These are phyloP conservation scores for Reutealis trisperma DNA, from an alignment of 345 rosid species.

Conservation along the genomic window DNA sequence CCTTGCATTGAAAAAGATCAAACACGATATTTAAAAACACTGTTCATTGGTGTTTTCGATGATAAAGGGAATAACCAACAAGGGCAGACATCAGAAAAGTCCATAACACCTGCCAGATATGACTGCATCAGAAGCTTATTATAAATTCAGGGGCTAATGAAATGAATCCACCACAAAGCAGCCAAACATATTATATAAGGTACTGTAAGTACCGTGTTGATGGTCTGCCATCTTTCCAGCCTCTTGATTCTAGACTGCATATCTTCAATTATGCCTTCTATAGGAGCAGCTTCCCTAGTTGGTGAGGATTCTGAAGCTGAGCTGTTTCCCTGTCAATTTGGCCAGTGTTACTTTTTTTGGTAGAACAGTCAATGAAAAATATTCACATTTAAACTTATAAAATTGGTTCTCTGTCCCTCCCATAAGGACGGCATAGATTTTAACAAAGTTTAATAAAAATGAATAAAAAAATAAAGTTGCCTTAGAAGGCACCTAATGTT, in stretches of 20 bases:
- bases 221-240: slow-evolving; percentile 91
- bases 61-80: slow-evolving; percentile 95
- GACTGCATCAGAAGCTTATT: not conserved
- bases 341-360: not conserved
- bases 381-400: not conserved
- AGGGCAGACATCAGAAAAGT: slow-evolving; percentile 96
- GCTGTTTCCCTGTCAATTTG: slow-evolving; percentile 56
- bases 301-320: slow-evolving; percentile 80
- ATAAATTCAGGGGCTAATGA: not conserved
- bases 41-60: slow-evolving; percentile 67
- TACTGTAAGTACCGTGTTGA: slow-evolving; percentile 64
- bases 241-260: slow-evolving; percentile 85
- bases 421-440: not conserved
- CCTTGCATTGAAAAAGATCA: not conserved
- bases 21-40: too few relatives aligned
- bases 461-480: too few relatives aligned
- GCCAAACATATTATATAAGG: not conserved
- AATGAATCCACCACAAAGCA: not conserved
- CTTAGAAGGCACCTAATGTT: too few relatives aligned
- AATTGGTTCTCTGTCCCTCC: not conserved
- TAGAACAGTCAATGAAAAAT: not conserved
- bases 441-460: not conserved
- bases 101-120: slow-evolving; percentile 74
- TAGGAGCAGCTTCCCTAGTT: slow-evolving; percentile 62
- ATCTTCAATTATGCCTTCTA: slow-evolving; percentile 80